Base-by-base conservation (phyloP, 2,329 filamentous ascomycete species). In the Fusarium sp. region DNA sequence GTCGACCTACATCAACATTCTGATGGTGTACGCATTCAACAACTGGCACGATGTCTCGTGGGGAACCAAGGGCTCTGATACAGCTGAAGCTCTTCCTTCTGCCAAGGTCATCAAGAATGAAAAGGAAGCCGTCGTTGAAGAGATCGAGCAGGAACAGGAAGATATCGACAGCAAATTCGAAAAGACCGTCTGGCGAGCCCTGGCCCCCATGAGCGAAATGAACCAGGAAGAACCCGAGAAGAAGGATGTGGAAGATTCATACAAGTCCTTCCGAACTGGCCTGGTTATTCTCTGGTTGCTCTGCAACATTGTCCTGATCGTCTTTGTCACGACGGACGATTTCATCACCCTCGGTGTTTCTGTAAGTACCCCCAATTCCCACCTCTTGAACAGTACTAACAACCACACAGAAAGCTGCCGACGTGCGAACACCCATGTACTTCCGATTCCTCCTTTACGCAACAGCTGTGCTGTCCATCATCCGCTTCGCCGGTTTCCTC, bases 1-100 rank as follows among this genome's bases (percentile, higher is more conserved):
- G 75, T 77, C 75, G 2, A 77, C 75, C 14, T 77, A 77, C n/a
- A 77, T 77, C 68, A 77, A 77, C 63, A 77, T 77, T 4, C 69
- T 77, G 10, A 77, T 77, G 75, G 75, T 77, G 6, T 77, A 77
- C 40, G 75, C 75, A 63, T 77, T 77, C 25, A 77, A 77, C 66
- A 77, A 77, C 58, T 77, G 75, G 75, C 75, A 77, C 54, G 75
- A 77, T 1, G 75, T 77, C 1, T 77, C 75, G 0, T 77, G 75
- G 75, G 75, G 75, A 59, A 77, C 75, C 10, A 77, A 77, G 66
- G 75, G 75, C 12, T 77, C 75, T 2, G 75, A 77, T 32, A 47
- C 70, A 0, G 69, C 75, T 1, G 75, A 76, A 37, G 69, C 69
- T 8, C 35, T 77, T 50, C 75, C 75, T 4, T 77, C 75, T 11